A percentile compares a stretch with the other conserved stretches of the same genome.
phyloP scores from a whole-genome alignment of 306 rosid genomes.

The Sindora glabra region DNA sequence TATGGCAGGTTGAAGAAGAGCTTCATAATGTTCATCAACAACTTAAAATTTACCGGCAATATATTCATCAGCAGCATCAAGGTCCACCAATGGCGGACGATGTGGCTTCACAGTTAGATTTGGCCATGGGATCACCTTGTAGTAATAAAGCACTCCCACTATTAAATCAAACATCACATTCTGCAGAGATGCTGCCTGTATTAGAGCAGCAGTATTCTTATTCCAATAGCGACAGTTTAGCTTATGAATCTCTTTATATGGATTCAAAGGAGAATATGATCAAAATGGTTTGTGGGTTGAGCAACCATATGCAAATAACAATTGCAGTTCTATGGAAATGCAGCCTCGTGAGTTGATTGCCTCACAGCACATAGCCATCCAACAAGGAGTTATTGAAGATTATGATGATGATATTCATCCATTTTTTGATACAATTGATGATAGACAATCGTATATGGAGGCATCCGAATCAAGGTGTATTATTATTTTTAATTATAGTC shows the following conservation, averaged over 20 bases:
- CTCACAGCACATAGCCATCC: slow-evolving; percentile 28
- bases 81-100: slow-evolving; percentile 29
- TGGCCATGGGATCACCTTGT: no score
- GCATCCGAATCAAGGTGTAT: slow-evolving; percentile 77
- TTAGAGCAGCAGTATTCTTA: slow-evolving; percentile 47
- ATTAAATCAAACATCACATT: slow-evolving; percentile 35
- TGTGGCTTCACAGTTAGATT: no score
- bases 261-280: slow-evolving; percentile 33
- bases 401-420: slow-evolving; percentile 63
- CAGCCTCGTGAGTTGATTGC: slow-evolving; percentile 26
- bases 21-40: slow-evolving; percentile 45
- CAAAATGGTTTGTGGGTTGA: slow-evolving; percentile 42
- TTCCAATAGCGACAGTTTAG: slow-evolving; percentile 30
- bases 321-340: slow-evolving; percentile 25
- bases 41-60: slow-evolving; percentile 49
- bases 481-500: no score
- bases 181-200: no score
- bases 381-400: slow-evolving; percentile 48
- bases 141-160: slow-evolving; percentile 25
- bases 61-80: no score
- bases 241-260: slow-evolving; percentile 28
- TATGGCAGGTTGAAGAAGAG: slow-evolving; percentile 43
- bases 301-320: slow-evolving; percentile 17
- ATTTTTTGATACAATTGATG: slow-evolving; percentile 54
- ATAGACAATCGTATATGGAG: slow-evolving; percentile 60